Evolutionary conservation across 768 basidiomycete genomes (phyloP).

Genomic region (Lactifluus hygrophoroides): DNA sequence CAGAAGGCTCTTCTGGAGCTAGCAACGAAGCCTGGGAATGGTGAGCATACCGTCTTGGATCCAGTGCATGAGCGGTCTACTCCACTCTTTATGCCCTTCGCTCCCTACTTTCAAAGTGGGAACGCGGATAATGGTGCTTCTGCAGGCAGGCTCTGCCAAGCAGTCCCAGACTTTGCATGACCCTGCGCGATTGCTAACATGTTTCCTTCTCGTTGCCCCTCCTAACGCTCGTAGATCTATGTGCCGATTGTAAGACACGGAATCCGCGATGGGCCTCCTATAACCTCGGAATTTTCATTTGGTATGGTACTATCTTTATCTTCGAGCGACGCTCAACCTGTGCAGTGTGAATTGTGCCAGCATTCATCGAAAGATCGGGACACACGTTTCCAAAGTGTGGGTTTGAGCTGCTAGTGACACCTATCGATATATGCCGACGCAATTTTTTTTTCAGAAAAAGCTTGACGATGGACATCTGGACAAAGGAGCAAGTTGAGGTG

Average conservation of each 20-base stretch:
- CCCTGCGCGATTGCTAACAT: not conserved
- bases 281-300: conserved; percentile 84
- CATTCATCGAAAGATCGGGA: conserved; percentile 90
- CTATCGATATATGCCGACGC: not conserved
- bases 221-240: conserved; percentile 47
- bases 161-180: not conserved
- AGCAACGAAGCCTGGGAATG: conserved; percentile 13
- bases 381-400: conserved; percentile 90
- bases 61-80: not conserved
- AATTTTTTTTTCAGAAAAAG: conserved; percentile 56
- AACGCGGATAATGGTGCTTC: not conserved
- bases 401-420: conserved; percentile 22
- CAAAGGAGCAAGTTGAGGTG: conserved; percentile 83
- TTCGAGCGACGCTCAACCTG: conserved; percentile 11
- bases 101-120: not conserved
- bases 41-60: not conserved
- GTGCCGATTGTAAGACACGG: conserved; percentile 87
- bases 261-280: conserved; percentile 85
- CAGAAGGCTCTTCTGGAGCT: conserved; percentile 16
- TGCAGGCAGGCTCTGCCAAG: not conserved
- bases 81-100: not conserved
- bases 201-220: not conserved
- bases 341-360: conserved; percentile 78
- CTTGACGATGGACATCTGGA: conserved; percentile 80
- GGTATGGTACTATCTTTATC: conserved; percentile 35